Base-by-base conservation (phyloP, 2,329 filamentous ascomycete genomes). In the Elsinoe australis region DNA sequence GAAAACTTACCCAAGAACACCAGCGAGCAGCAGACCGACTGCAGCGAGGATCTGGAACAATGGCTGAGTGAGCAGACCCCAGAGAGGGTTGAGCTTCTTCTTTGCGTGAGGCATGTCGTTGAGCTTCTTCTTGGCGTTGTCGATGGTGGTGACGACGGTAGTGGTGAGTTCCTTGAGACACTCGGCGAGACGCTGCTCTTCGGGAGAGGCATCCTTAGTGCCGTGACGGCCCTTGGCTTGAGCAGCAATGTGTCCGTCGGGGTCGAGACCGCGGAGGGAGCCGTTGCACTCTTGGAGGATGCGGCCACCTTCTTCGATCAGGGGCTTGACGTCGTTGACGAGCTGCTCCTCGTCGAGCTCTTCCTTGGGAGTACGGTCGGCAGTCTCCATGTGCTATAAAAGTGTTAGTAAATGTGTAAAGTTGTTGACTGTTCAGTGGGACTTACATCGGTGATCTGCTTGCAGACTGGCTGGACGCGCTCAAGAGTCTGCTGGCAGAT, bases 101-200 rank as follows among this genome's bases (percentile, higher is more conserved):
- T 95, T 94, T 34, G 87, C 89, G 56, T 94, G 85, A 4, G 89
- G 88, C 85, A 95, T 92, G 61, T 86, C 85, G 60, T 85, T 80
- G 52, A 95, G 85, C 72, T 86, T 85, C 71, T 83, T 85, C 79
- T 89, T 92, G 19, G 85, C 85, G 54, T 83, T 82, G 61, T 95
- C 88, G 57, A 95, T 90, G 18, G 83, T 87, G 59, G 82, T 80
- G 38, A 85, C 82, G 17, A 95, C 85, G 19, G 79, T 82, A 15
- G 82, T 82, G 0, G 88, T 90, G 51, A 95, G 75, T 69, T 87
- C 87, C 72, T 94, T 94, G 56, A 95, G 78, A 7, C 82, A 70
- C 50, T 95, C 87, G 3, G 89, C 88, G 12, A 95, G 79, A 52
- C 81, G 81, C 59, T 87, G 83, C 66, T 95, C 87, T 61, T 94